phyloP scores from a whole-genome alignment of 495 filamentous ascomycete species.

The Cudoniella acicularis region DNA sequence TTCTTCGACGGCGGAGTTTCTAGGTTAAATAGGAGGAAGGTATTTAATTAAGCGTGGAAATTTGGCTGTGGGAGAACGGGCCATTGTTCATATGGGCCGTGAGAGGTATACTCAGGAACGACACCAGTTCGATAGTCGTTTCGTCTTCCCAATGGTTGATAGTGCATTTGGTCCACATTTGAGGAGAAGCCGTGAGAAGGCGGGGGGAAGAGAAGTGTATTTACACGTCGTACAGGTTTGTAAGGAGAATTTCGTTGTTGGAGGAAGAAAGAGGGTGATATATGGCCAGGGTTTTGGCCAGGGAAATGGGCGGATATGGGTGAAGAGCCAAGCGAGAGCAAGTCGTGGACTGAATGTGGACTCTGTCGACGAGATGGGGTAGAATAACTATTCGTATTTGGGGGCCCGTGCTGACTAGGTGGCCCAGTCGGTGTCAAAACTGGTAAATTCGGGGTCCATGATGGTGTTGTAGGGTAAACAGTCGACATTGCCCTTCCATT shows the following conservation, averaged over 20 bases:
- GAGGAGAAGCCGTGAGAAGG: conserved; percentile 73
- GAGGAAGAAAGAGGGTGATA: conserved; percentile 56
- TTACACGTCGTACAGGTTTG: conserved; percentile 82
- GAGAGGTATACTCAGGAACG: conserved; percentile 62
- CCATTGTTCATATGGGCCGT: conserved; percentile 31
- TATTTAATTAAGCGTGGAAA: conserved; percentile 28
- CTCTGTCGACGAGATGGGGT: conserved; percentile 33
- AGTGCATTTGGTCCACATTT: conserved; percentile 85
- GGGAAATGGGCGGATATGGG: conserved; percentile 46
- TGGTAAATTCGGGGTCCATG: conserved; percentile 35
- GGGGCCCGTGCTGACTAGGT: conserved; percentile 5
- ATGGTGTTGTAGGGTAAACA: conserved; percentile 45
- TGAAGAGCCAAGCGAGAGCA: conserved; percentile 38
- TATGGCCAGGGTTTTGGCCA: conserved; percentile 46
- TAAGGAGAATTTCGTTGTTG: conserved; percentile 78
- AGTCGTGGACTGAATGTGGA: conserved; percentile 25
- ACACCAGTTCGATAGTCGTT: conserved; percentile 77
- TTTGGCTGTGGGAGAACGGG: conserved; percentile 34
- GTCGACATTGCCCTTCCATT: conserved; percentile 55
- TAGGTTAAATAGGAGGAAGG: not conserved
- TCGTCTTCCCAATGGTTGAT: conserved; percentile 80
- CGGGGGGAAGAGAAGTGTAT: conserved; percentile 84
- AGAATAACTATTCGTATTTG: conserved; percentile 16
- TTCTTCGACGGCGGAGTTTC: not conserved
- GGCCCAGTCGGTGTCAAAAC: conserved; percentile 28